These are phyloP conservation scores for Myxozyma geophila DNA, from an alignment of 805 yeast species.

Conservation along the genomic window DNA sequence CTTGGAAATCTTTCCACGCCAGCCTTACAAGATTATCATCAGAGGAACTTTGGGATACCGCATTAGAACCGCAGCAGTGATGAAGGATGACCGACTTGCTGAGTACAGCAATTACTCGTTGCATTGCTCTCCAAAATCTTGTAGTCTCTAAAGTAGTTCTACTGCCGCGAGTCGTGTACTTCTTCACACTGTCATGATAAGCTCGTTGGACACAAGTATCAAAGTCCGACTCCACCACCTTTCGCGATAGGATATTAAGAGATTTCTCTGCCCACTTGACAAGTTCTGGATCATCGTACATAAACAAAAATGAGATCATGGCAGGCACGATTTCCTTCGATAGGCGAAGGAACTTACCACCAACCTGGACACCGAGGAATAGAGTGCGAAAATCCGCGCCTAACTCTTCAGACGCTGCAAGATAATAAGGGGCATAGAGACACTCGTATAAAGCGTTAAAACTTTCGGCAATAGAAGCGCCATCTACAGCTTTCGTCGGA, in stretches of 20 bases:
- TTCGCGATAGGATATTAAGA: constrained; percentile 12
- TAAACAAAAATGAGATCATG: constrained; percentile 36
- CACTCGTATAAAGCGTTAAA: constrained; percentile 39
- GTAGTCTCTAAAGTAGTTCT: constrained; percentile 4
- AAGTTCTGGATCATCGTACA: constrained; percentile 24
- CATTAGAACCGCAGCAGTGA: constrained; percentile 23
- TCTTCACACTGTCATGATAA: constrained; percentile 22
- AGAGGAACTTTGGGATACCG: constrained; percentile 2
- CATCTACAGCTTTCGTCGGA: constrained; percentile 21
- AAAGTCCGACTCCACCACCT: constrained; percentile 26
- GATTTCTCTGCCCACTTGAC: constrained; percentile 38
- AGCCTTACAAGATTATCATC: constrained; percentile 39
- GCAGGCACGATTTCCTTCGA: constrained; percentile 39
- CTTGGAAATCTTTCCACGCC: constrained; percentile 44
- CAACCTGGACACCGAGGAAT: constrained; percentile 38
- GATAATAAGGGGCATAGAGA: constrained; percentile 35
- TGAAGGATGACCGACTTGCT: constrained; percentile 21
- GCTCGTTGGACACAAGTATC: constrained; percentile 25
- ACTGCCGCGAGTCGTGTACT: not conserved
- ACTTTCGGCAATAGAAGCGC: constrained; percentile 25
- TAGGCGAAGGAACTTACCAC: constrained; percentile 37
- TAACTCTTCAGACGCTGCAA: constrained; percentile 20
- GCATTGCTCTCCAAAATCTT: constrained; percentile 30
- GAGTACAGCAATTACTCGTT: constrained; percentile 11
- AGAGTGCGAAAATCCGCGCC: constrained; percentile 20